Conservation (phyloP, 495 filamentous ascomycete species). For the Neurospora sp. region DNA sequence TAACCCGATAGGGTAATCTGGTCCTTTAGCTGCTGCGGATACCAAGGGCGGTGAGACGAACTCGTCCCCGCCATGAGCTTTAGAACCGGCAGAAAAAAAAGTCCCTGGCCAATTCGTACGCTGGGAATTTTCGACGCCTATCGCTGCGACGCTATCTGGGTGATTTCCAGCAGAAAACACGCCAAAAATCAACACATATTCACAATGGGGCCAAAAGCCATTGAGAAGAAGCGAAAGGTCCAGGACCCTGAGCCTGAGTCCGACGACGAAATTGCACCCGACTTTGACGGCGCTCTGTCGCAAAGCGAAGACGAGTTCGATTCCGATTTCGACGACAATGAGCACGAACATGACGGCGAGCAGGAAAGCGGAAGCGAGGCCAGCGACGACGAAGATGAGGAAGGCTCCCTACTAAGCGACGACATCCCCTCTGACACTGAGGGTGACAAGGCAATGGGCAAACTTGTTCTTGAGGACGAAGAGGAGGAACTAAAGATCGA, state of each 20-base stretch:
- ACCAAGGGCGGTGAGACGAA: conserved; percentile 14
- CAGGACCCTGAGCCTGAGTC: conserved; percentile 22
- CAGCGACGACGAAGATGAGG: conserved; percentile 35
- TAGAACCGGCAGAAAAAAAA: conserved; percentile 24
- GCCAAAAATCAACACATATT: conserved; percentile 6
- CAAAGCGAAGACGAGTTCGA: conserved; percentile 22
- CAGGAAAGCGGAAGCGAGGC: conserved; percentile 6
- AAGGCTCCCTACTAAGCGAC: conserved; percentile 45
- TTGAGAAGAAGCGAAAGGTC: conserved; percentile 36
- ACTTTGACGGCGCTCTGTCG: conserved; percentile 25
- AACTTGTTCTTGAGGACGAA: conserved; percentile 14
- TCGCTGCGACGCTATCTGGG: background rate
- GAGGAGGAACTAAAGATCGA: conserved; percentile 18
- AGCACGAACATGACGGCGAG: conserved; percentile 12
- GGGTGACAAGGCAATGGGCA: conserved; percentile 25
- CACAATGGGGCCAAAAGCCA: conserved; percentile 29
- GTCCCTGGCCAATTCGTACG: conserved; percentile 4
- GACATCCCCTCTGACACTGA: conserved; percentile 48
- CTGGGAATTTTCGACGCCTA: conserved; percentile 10
- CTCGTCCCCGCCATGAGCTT: conserved; percentile 11
- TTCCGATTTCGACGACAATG: conserved; percentile 11
- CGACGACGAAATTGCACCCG: conserved; percentile 22
- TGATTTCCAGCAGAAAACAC: conserved; percentile 9
- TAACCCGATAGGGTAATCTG: background rate
- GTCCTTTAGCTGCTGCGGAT: background rate